Base-by-base conservation (phyloP, 2,329 filamentous ascomycete species). In the Ophiostoma sp. region DNA sequence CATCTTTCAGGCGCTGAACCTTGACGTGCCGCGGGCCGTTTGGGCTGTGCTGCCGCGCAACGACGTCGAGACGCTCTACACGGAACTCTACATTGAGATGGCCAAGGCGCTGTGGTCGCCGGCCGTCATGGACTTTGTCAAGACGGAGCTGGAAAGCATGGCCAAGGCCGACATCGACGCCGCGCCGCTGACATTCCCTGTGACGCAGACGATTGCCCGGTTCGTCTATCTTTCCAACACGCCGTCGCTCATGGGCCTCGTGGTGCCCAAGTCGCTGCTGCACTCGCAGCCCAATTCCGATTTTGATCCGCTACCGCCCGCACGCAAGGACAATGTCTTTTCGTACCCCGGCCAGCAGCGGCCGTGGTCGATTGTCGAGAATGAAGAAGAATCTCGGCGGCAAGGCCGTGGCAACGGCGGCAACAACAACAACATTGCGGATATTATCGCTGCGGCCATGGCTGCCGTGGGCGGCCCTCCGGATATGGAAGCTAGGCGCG, bases 281-380 rank as follows among this genome's bases (percentile, higher is more conserved):
- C 83, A 85, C 23, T 81, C 84, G 44, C 83, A 88, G 66, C 88
- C 89, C 2, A 93, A 87, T 75, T 88, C 90, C 73, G 87, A 92
- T 23, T 95, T 92, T 31, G 94, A 97, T 76, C 93, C 93, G 1
- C 81, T 97, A 17, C 92, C 93, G 27, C 94, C 93, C 1, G 79
- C 84, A 0, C 80, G 86, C 52, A 79, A 80, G 20, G 79, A 84
- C 10, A 87, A 88, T 72, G 77, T 84, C 11, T 86, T 87, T 73
- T 82, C 81, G 0, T 77, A 80, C 71, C 75, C 79, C 11, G 78
- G 78, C 36, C 81, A 83, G 71, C 76, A 74, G 68, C 75, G 80
- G 54, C 83, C 83, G 0, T 86, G 83, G 83, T 60, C 74, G 7
- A 73, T 76, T 13, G 71, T 75, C n/a, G 71, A 72, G 67, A 67